Evolutionary conservation across 306 rosid species (phyloP), one percentile per base, ranked within the genome.

Genomic region (Coriaria nepalensis): DNA sequence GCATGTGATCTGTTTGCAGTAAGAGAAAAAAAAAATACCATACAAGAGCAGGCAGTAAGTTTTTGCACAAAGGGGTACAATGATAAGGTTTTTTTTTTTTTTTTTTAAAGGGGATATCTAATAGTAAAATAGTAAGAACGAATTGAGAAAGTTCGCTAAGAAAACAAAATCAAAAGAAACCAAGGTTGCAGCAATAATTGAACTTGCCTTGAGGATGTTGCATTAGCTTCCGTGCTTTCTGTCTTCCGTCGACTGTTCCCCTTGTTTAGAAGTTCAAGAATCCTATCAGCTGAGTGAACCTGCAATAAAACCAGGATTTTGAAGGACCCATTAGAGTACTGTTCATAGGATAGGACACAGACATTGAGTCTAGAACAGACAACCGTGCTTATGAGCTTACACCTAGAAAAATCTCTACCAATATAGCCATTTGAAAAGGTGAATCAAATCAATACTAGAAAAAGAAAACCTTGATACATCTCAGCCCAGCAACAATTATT

Each of bases 241-340:
- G 64, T 78, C 70, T 78, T 78, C 47, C 80, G 72, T 41, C 85
- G 62, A 60, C 85, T 73, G 45, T 78, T 78, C 40, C 85, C 85
- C 63, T 67, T 8, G 54, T 78, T 78, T 64, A 78, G 61, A 35
- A 78, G 85, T 67, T 73, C 85, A 57, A 78, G 75, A 52, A 78
- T 78, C 60, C 52, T 78, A 73, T 73, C 80, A 11, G 85, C 80
- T 50, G 80, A 73, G 41, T 64, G 80, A 64, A 78, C 80, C 85
- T 78, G 70, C 63, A 61, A 43, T 49, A 43, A 40, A 56, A 47
- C 45, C 35, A 37, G 50, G 9, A 33, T 50, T 40, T 20, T 15
- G 33, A 50, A 37, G 32, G 46, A 37, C 46, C 10, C 43, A 33
- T 37, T 5, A 52, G 13, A 40, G 35, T 50, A 37, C 57, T 47